Percentiles rank a stretch among this genome's conserved stretches.
Conservation (phyloP, 192 early-diverging fungal species). For the Chytriomyces hyalinus region DNA sequence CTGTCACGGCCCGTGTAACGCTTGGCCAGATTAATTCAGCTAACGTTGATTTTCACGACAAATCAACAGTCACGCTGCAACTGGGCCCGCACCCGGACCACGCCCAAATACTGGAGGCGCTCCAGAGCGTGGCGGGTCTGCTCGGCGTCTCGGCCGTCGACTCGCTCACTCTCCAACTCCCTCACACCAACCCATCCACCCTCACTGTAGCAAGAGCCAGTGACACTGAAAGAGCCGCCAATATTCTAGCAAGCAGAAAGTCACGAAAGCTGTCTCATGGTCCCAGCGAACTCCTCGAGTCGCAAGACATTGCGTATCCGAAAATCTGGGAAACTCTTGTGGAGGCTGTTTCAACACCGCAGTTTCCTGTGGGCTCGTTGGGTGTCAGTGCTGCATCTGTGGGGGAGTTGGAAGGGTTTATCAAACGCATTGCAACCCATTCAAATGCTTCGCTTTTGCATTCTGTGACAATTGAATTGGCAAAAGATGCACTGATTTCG, state of each 20-base stretch:
- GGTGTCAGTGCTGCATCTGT: slow-evolving; percentile 1
- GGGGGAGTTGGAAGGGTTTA: not conserved
- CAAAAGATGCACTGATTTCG: not conserved
- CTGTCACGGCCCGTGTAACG: not conserved
- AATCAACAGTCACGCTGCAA: slow-evolving; percentile 15
- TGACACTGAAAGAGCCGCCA: not conserved
- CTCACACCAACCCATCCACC: not conserved
- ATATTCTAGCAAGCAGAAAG: not conserved
- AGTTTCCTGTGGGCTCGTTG: not conserved
- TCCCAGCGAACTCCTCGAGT: not conserved
- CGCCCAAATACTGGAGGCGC: not conserved
- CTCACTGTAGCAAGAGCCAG: not conserved
- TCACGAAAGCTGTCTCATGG: not conserved
- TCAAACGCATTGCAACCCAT: not conserved
- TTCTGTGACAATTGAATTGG: not conserved
- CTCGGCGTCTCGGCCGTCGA: not conserved
- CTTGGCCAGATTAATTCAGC: too few relatives aligned
- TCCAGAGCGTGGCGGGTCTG: not conserved
- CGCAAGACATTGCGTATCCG: not conserved
- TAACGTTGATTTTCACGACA: not conserved
- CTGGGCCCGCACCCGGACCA: not conserved
- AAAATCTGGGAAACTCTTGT: not conserved
- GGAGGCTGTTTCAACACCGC: not conserved
- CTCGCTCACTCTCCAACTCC: slow-evolving; percentile 18
- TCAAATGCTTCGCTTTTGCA: not conserved